Evolutionary conservation across 176 grass and related monocot species (phyloP), one percentile per base, ranked within the genome.

Genomic region (Aegilops bicornis): DNA sequence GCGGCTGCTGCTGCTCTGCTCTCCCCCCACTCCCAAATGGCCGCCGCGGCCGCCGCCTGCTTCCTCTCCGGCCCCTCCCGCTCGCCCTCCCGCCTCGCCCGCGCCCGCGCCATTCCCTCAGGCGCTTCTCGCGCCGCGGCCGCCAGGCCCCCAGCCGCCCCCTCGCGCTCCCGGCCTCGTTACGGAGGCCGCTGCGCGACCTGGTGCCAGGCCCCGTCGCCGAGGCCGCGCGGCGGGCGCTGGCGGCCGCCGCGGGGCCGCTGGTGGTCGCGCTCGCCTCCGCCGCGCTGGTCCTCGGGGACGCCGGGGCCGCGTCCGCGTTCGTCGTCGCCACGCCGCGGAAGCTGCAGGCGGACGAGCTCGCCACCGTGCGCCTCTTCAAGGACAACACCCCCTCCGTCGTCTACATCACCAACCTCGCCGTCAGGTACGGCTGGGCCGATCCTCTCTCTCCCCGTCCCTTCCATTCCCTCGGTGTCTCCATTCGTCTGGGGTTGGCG

Each of bases 361-460:
- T 94, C 39, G 90, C 97, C 65, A 99, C 97, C 50, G 94, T 99
- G 68, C 90, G 85, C 74, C 90, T 99, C 60, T 99, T 99, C 93
- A 92, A 99, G 85, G 94, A 94, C 85, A 96, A 94, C 85, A 96
- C 97, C 15, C 97, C 97, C 20, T 99, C 97, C 88, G 97, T 99
- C 20, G 97, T 99, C 77, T 99, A 99, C 89, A 99, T 99, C 88
- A 99, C 97, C 50, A 99, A 99, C 80, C 85, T 99, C 73, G 97
- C 97, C 60, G 90, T 86, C 25, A 90, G 94, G 96, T 95, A 47
- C 9, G 23, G n/a, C n/a, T n/a, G n/a, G n/a, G n/a, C n/a, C n/a
- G n/a, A n/a, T n/a, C n/a, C n/a, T n/a, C n/a, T n/a, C n/a, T n/a
- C n/a, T n/a, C n/a, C n/a, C n/a, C n/a, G n/a, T n/a, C n/a, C n/a